A percentile compares a stretch with the other conserved stretches of the same genome.
phyloP scores from a whole-genome alignment of 2,329 filamentous ascomycete species.

The Colletotrichum paranaense region DNA sequence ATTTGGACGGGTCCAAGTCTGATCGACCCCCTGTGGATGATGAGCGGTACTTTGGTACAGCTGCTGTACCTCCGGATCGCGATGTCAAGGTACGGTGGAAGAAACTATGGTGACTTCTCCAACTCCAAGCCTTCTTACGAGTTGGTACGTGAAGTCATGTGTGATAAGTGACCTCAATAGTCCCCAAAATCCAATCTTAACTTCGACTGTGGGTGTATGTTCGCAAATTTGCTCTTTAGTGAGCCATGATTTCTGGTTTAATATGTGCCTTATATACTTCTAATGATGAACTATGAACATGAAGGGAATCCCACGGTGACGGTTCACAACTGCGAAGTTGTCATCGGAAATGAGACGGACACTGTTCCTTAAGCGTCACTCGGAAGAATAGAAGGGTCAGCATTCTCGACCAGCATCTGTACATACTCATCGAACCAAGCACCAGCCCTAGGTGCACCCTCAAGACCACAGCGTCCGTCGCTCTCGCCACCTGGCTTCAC shows the following conservation, averaged over 20 bases:
- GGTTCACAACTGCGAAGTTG: neutral
- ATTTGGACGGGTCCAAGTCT: conserved; percentile 11
- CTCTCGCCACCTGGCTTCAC: conserved; percentile 58
- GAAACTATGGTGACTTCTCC: neutral
- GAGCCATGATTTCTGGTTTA: no score
- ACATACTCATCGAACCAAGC: conserved; percentile 55
- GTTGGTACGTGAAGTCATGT: no score
- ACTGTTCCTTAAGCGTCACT: neutral
- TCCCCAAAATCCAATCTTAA: no score
- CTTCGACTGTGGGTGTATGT: no score
- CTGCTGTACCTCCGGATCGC: conserved; percentile 32
- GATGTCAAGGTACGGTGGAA: conserved; percentile 29
- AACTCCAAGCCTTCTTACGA: no score
- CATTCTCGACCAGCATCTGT: conserved; percentile 53
- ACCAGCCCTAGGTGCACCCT: conserved; percentile 51
- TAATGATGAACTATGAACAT: neutral
- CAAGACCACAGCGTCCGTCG: conserved; percentile 52
- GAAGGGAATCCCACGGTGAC: neutral
- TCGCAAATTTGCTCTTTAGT: no score
- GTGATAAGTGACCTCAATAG: no score
- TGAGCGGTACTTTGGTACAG: conserved; percentile 23
- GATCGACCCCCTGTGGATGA: conserved; percentile 25
- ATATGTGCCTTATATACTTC: neutral
- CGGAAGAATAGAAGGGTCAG: conserved; percentile 39
- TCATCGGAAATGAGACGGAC: neutral